Base-by-base conservation (phyloP, 2,329 filamentous ascomycete genomes). In the Cadophora malorum region DNA sequence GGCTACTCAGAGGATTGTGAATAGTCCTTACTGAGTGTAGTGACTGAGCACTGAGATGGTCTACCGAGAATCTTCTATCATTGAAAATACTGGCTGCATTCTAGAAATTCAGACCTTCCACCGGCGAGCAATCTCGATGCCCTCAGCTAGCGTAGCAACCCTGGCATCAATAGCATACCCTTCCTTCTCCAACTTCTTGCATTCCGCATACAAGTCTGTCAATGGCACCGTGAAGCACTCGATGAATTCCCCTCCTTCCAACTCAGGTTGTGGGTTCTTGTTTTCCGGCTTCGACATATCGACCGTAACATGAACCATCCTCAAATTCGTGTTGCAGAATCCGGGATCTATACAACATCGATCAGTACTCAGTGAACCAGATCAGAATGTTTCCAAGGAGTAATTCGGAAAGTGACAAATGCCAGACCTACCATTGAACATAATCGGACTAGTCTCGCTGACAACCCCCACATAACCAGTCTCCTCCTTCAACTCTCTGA, bases 311-410 rank as follows among this genome's bases (percentile, higher is more conserved):
- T 85, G 83, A 2, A 85, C 78, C 79, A 85, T 84, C 45, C 85
- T 83, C 52, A 89, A 79, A 73, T 90, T 91, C 5, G 88, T 90
- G 76, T 89, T 90, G 78, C 86, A 90, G 77, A 90, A 89, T 12
- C 87, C 87, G 4, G 87, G 86, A 75, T 89, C 84, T 83, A 53
- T 16, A 14, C 33, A 38, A 67, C 14, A 45, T 45, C 16, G 19
- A 61, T n/a, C 38, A 63, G 47, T n/a, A 2, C n/a, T 25, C 25
- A 19, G 10, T 9, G 6, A 59, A 33, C 9, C 21, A 1, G 33
- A 6, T 33, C 7, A 33, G 16, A 16, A 14, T 28, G 59, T 31
- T 14, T 63, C 12, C 38, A 38, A 5, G 41, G 12, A 2, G 16
- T 14, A 2, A 38, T 3, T 16, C 16, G 41, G 41, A 14, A 16